These are phyloP conservation scores for Mimosa pudica DNA, from an alignment of 306 rosid species.

Conservation along the genomic window DNA sequence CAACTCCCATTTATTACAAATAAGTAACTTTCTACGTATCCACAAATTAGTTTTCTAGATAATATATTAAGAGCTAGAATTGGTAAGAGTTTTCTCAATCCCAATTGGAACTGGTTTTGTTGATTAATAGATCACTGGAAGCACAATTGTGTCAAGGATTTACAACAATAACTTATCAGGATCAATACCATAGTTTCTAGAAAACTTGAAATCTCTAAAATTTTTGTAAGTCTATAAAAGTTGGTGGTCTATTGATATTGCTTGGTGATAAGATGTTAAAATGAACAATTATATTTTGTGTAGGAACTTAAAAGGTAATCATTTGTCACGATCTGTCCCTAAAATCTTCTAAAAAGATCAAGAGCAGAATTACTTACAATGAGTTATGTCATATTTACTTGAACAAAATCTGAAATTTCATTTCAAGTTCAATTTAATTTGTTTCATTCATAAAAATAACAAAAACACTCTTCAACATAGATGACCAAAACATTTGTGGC, in stretches of 20 bases:
- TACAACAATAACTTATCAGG: constrained; percentile 62
- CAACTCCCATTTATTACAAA: too few relatives aligned
- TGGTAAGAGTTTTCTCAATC: neutral
- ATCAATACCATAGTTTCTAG: constrained; percentile 55
- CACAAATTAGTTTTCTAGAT: too few relatives aligned
- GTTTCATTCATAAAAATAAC: neutral
- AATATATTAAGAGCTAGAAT: too few relatives aligned
- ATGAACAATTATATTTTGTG: constrained; percentile 12
- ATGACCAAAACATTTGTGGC: constrained; percentile 49
- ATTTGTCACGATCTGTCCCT: constrained; percentile 57
- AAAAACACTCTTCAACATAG: constrained; percentile 50
- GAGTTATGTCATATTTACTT: constrained; percentile 48
- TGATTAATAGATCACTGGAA: constrained; percentile 11
- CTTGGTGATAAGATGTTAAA: constrained; percentile 20
- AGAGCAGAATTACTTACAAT: constrained; percentile 47
- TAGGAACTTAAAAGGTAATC: too few relatives aligned
- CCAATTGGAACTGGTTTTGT: constrained; percentile 9
- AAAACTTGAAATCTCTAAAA: constrained; percentile 49
- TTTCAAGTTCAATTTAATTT: too few relatives aligned
- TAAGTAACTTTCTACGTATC: too few relatives aligned
- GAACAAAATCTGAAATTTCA: neutral
- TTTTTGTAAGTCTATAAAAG: constrained; percentile 50
- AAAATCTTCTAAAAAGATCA: constrained; percentile 48
- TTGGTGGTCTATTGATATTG: neutral
- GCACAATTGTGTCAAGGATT: constrained; percentile 52